Conservation (phyloP, 2,329 filamentous ascomycete genomes). For the Penicillium hordei region DNA sequence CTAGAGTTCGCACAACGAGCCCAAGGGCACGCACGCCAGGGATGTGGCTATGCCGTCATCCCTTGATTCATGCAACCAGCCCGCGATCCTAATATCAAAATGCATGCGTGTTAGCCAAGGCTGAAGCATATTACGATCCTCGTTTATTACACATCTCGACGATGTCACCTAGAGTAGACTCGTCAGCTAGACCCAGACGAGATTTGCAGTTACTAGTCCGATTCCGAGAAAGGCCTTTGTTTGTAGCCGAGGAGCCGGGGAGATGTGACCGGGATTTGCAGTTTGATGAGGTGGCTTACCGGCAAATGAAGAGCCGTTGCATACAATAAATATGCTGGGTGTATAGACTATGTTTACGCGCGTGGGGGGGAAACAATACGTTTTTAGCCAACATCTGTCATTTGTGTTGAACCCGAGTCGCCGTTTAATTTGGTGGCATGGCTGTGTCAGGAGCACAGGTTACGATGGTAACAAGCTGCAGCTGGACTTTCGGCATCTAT, state of each 20-base stretch:
- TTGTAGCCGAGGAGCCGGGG: background rate
- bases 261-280: background rate
- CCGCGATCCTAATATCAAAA: background rate
- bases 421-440: background rate
- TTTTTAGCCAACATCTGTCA: background rate
- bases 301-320: background rate
- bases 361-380: background rate
- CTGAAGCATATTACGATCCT: conserved; percentile 4
- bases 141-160: background rate
- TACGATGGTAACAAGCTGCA: conserved; percentile 3
- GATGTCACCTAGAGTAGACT: background rate
- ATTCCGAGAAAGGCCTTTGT: background rate
- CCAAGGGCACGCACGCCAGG: background rate
- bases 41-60: conserved; percentile 1
- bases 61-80: conserved; percentile 1
- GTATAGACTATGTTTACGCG: background rate
- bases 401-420: background rate
- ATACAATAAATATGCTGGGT: background rate
- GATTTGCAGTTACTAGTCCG: background rate
- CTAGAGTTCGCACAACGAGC: background rate
- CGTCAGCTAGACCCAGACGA: background rate
- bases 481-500: background rate
- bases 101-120: background rate
- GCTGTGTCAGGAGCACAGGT: background rate
- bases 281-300: background rate